Evolutionary conservation across 176 grass and related monocot species (phyloP).

Genomic region (Pontederia crassipes): DNA sequence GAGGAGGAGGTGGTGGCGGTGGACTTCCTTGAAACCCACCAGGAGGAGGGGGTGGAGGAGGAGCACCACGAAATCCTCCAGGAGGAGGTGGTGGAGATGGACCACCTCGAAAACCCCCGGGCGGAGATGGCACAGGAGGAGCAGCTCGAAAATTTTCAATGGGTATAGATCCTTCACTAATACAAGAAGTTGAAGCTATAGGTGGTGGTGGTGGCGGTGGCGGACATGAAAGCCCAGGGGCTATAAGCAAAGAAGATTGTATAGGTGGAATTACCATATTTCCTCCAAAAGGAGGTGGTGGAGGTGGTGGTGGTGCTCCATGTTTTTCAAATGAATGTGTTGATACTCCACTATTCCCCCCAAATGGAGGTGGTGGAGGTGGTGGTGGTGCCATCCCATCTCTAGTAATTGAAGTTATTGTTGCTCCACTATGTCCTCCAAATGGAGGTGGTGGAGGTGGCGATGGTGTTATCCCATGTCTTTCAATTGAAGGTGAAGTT

Average conservation of each 20-base stretch:
- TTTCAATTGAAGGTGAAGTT: not conserved
- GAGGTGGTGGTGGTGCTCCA: not conserved
- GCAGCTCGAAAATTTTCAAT: slow-evolving; percentile 14
- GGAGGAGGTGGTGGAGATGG: not conserved
- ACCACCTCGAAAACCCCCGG: slow-evolving; percentile 14
- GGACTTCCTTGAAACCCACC: not conserved
- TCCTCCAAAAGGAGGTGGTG: not conserved
- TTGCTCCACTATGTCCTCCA: not conserved
- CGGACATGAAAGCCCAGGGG: slow-evolving; percentile 4
- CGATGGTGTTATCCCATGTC: not conserved
- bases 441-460: not conserved
- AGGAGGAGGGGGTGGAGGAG: not conserved
- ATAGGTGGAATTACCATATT: not conserved
- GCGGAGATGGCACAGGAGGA: slow-evolving; percentile 20
- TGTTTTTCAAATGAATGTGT: not conserved
- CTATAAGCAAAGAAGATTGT: not conserved
- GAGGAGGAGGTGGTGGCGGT: not conserved
- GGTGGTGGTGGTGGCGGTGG: slow-evolving; percentile 11
- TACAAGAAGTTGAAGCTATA: not conserved
- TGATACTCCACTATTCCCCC: not conserved
- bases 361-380: not conserved
- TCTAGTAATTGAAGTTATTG: not conserved
- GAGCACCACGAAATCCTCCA: not conserved
- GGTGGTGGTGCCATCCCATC: not conserved
- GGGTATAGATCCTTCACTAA: slow-evolving; percentile 7